Base-by-base conservation (phyloP, 2,329 filamentous ascomycete species). In the Coniochaeta hoffmannii region DNA sequence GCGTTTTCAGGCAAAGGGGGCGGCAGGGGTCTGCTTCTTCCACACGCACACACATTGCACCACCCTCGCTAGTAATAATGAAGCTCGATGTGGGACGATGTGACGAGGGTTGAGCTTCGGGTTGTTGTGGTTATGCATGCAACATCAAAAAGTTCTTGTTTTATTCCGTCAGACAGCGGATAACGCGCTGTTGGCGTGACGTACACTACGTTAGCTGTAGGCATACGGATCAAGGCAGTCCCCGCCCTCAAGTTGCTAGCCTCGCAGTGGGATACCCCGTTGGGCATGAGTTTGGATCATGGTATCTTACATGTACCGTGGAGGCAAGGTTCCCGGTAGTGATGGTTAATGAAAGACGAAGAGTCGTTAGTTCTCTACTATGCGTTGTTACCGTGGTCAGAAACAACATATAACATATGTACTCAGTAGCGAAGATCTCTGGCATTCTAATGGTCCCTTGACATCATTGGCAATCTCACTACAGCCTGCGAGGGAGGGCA, bases 1-100 rank as follows among this genome's bases (percentile, higher is more conserved):
- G 61, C 60, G 61, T 63, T 61, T 58, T 58, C 44, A 51, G 50
- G 54, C 53, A 53, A 53, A 38, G 24, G 54, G 50, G n/a, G 46
- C 55, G 54, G 58, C 46, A 53, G 53, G 50, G 35, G 49, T 57
- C 52, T 19, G 35, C 53, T 55, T 57, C 51, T 55, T 56, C 55
- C 54, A 4, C 17, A 46, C 52, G 53, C 50, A 58, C 56, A 58
- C n/a, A n/a, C n/a, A 59, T 60, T 17, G 34, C 34, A 36, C 19
- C 24, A 46, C 41, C 41, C 41, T 46, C 41, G 41, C 41, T 46
- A 22, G 41, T 28, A 46, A 46, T 28, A 46, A 46, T 28, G 41
- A 46, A 46, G 41, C 41, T 46, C 41, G 24, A 46, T 28, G 41
- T 46, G 41, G 41, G 41, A 46, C 11, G 41, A 46, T 46, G 15